Conservation (phyloP, 2,329 filamentous ascomycete species). For the Claviceps sp. region DNA sequence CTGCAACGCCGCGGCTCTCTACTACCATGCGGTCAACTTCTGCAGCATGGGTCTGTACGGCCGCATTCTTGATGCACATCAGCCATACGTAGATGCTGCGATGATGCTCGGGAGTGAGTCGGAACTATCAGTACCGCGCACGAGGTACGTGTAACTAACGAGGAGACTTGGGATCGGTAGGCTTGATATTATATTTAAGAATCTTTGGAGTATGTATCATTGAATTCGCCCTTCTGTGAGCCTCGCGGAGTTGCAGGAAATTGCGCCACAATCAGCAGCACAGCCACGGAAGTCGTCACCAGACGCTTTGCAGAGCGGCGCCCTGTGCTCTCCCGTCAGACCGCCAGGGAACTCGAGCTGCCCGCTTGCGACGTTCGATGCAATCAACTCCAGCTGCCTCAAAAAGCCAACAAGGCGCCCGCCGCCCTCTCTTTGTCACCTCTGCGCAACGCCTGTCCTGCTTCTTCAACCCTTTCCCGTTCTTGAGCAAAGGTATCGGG, state of each 20-base stretch:
- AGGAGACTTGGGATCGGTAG: too few relatives aligned
- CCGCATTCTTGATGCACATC: too few relatives aligned
- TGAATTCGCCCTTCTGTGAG: too few relatives aligned
- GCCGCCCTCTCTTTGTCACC: neutral
- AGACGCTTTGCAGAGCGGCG: neutral
- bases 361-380: constrained; percentile 5
- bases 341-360: neutral
- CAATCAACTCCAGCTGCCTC: constrained; percentile 3
- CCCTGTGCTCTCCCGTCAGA: too few relatives aligned
- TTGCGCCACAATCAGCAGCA: constrained; percentile 7
- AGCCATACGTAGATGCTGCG: too few relatives aligned
- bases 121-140: too few relatives aligned
- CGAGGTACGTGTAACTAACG: too few relatives aligned
- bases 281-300: constrained; percentile 8
- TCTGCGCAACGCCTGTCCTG: constrained; percentile 1
- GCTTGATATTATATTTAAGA: too few relatives aligned
- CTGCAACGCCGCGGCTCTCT: neutral
- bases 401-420: constrained; percentile 1
- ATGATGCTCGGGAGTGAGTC: too few relatives aligned
- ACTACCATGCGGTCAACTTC: neutral
- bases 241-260: neutral
- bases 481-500: neutral
- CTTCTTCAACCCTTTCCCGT: neutral
- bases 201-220: too few relatives aligned
- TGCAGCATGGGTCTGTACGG: too few relatives aligned